These are phyloP conservation scores for Trichoderma endophyticum DNA, from an alignment of 2,329 filamentous ascomycete species.

Conservation along the genomic window DNA sequence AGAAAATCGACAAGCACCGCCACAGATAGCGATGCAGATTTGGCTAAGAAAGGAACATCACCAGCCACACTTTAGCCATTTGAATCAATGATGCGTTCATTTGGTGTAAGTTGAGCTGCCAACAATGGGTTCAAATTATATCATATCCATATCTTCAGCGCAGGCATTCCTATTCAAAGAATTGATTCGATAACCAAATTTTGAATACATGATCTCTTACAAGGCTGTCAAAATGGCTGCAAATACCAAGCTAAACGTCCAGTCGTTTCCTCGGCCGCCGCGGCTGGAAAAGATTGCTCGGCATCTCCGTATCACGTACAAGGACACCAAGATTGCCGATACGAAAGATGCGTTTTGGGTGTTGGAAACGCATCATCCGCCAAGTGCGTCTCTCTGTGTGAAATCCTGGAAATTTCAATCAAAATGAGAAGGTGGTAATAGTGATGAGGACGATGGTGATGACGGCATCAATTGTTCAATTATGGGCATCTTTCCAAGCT, in stretches of 20 bases:
- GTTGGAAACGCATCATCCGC: conserved; percentile 60
- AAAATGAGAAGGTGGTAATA: neutral
- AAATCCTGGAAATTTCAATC: neutral
- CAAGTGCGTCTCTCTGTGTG: conserved; percentile 41
- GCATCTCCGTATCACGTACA: conserved; percentile 56
- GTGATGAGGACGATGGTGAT: neutral
- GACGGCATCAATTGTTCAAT: conserved; percentile 25
- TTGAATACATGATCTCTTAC: neutral
- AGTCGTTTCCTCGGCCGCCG: conserved; percentile 57
- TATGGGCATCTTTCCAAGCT: conserved; percentile 40
- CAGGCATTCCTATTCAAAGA: neutral
- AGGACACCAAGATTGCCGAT: conserved; percentile 53
- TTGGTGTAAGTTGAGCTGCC: neutral
- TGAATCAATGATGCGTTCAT: neutral
- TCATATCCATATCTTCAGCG: neutral
- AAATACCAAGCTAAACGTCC: conserved; percentile 49
- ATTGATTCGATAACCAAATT: neutral
- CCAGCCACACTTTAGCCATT: conserved; percentile 3
- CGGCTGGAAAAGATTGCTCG: conserved; percentile 51
- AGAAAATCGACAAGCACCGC: conserved; percentile 12
- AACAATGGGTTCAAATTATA: neutral
- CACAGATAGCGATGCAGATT: neutral
- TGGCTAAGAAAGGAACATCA: neutral
- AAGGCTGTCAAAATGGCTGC: conserved; percentile 32
- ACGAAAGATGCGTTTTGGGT: conserved; percentile 60